phyloP scores from a whole-genome alignment of 345 rosid genomes.

The Gossypium mustelinum region DNA sequence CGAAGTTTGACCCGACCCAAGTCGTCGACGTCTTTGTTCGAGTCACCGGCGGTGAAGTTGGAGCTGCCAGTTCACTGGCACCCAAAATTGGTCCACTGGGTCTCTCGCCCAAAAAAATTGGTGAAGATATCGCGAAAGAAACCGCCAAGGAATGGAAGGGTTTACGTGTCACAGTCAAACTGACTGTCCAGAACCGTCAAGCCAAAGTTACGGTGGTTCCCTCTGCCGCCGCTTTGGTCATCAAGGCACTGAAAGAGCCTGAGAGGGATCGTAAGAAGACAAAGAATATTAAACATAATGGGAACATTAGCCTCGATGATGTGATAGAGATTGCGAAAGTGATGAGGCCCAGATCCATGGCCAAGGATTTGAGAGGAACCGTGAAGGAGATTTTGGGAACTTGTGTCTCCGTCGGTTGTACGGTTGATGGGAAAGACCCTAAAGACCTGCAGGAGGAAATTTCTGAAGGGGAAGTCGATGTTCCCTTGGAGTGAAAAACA shows the following conservation, averaged over 20 bases:
- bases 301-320: constrained; percentile 59
- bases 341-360: constrained; percentile 70
- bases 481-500: constrained; percentile 31
- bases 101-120: constrained; percentile 79
- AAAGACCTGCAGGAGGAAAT: constrained; percentile 68
- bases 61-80: constrained; percentile 59
- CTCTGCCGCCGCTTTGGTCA: constrained; percentile 72
- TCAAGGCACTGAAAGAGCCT: constrained; percentile 76
- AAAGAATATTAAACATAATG: constrained; percentile 65
- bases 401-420: constrained; percentile 72
- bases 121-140: constrained; percentile 27
- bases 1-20: constrained; percentile 50
- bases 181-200: constrained; percentile 82
- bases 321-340: constrained; percentile 70
- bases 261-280: constrained; percentile 79
- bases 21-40: constrained; percentile 54
- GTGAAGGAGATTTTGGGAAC: constrained; percentile 77
- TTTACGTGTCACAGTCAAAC: constrained; percentile 65
- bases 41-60: constrained; percentile 59
- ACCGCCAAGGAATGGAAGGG: constrained; percentile 69
- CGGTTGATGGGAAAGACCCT: constrained; percentile 69
- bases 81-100: constrained; percentile 80
- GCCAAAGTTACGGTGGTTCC: constrained; percentile 78
- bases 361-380: constrained; percentile 55
- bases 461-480: constrained; percentile 50